Evolutionary conservation across 2,329 filamentous ascomycete species (phyloP).

Genomic region (Aspergillus fumigatiaffinis): DNA sequence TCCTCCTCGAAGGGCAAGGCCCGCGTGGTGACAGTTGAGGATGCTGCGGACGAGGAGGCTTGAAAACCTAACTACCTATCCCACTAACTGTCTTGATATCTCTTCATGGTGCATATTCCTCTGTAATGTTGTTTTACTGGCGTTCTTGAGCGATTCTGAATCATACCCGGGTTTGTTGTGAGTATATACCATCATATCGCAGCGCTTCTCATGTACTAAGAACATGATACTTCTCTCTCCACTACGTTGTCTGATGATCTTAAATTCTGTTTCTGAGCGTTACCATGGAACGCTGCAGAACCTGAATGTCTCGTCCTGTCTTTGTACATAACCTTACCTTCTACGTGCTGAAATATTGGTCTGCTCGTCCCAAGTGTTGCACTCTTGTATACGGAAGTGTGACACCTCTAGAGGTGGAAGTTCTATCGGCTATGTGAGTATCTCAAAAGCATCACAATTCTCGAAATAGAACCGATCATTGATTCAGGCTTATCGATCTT

Average conservation of each 20-base stretch:
- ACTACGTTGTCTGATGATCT: background rate
- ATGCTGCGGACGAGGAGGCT: conserved; percentile 28
- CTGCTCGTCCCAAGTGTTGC: background rate
- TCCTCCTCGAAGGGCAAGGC: conserved; percentile 31
- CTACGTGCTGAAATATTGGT: background rate
- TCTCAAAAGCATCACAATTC: background rate
- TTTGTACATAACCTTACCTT: background rate
- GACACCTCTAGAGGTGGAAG: background rate
- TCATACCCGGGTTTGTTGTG: conserved; percentile 15
- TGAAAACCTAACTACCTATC: conserved; percentile 4
- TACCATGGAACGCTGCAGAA: background rate
- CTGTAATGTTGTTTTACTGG: background rate
- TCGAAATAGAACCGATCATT: background rate
- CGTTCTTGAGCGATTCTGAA: conserved; percentile 8
- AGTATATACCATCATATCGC: background rate
- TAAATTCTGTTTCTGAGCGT: background rate
- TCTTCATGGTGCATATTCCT: background rate
- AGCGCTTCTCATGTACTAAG: background rate
- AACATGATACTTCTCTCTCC: background rate
- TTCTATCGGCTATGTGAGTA: background rate
- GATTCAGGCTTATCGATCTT: too few relatives aligned
- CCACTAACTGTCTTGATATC: background rate
- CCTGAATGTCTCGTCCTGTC: background rate
- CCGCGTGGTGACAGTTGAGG: conserved; percentile 34
- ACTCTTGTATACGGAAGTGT: background rate